Base-by-base conservation (phyloP, 371 early-diverging fungal genomes). In the Mortierella sp. region DNA sequence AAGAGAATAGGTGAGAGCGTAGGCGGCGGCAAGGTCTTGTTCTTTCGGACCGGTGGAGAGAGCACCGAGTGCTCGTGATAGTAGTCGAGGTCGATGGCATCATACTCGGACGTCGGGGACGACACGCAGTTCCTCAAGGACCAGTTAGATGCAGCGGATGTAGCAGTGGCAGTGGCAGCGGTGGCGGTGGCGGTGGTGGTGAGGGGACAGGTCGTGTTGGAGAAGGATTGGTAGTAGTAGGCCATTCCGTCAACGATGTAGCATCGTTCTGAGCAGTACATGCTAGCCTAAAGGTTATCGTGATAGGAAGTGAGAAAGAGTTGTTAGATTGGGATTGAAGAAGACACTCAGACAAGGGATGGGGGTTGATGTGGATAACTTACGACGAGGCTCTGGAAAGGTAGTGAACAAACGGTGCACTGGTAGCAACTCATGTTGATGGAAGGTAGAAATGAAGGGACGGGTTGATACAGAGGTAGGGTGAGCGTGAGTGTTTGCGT, bases 21-120 rank as follows among this genome's bases (percentile, higher is more conserved):
- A 8, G 83, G 83, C 0, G 83, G 83, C 2, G 83, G 83, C 29
- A 83, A 38, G 10, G 29, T 49, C 74, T 83, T 83, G 60, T 79
- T 76, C 70, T 72, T 78, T 68, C 70, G 77, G 43, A 48, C 4
- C 10, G 10, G n/a, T 6, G 10, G n/a, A 6, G 38, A 35, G 1
- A 16, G 16, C 6, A 35, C 18, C 27, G 74, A 5, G 14, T 29
- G 35, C 12, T 43, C 16, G 3, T 35, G 41, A 41, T 41, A 49
- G 11, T 70, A 75, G 27, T 51, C 2, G 10, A 35, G 58, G 70
- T 41, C 29, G 11, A 14, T 75, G 70, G 35, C 29, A 1, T 49
- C 58, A 1, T 12, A 27, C n/a, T 82, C 78, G 1, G 78, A 11
- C 21, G 35, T 54, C 4, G 65, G 21, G 11, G 24, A 82, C 2